Percentiles rank a stretch among this genome's conserved stretches.
phyloP scores from a whole-genome alignment of 1,284 basidiomycete genomes.

The Termitomyces sp. region DNA sequence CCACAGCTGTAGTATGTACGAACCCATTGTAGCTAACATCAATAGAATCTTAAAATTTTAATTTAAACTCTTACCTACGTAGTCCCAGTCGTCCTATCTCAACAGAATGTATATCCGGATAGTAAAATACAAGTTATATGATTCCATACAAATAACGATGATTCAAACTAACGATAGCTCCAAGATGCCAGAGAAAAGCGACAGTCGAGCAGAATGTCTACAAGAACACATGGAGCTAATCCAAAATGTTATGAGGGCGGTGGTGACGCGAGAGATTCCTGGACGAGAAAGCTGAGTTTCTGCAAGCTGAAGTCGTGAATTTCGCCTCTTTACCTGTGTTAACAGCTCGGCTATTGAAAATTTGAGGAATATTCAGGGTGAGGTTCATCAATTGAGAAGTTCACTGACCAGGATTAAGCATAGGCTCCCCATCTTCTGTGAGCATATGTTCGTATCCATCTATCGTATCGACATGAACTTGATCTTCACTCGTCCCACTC shows the following conservation, averaged over 20 bases:
- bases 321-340: constrained; percentile 43
- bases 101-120: constrained; percentile 6
- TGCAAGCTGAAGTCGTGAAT: constrained; percentile 1
- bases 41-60: background rate
- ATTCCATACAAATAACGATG: constrained; percentile 14
- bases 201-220: constrained; percentile 5
- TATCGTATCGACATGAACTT: constrained; percentile 11
- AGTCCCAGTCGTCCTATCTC: background rate
- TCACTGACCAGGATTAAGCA: constrained; percentile 57
- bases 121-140: constrained; percentile 15
- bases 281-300: constrained; percentile 7
- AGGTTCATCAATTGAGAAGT: background rate
- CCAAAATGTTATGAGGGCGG: constrained; percentile 37
- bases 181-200: constrained; percentile 5
- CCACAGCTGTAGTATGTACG: constrained; percentile 21
- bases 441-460: constrained; percentile 43
- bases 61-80: background rate
- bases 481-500: constrained; percentile 9
- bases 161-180: background rate
- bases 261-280: constrained; percentile 61
- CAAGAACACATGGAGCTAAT: background rate
- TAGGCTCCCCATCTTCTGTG: constrained; percentile 57
- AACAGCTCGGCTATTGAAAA: constrained; percentile 47
- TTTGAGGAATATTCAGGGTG: background rate
- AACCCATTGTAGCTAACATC: constrained; percentile 8